Conservation (phyloP, 2,329 filamentous ascomycete genomes). For the Clonostachys sp. region DNA sequence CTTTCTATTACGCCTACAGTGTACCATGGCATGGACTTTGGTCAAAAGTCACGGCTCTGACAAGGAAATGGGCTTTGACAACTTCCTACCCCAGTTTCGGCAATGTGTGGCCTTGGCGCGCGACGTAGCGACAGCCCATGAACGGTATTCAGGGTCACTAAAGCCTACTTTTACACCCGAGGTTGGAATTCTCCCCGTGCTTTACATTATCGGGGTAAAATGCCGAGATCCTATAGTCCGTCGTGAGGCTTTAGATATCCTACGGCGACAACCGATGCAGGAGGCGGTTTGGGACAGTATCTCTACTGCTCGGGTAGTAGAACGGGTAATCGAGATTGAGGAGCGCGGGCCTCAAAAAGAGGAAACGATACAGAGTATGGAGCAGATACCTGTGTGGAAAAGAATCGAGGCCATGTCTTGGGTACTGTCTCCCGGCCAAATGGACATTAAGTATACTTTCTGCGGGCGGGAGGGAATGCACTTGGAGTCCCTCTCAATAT, state of each 20-base stretch:
- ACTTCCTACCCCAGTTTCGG: constrained; percentile 18
- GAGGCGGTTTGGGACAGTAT: constrained; percentile 27
- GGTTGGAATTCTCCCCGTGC: constrained; percentile 20
- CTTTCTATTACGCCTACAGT: constrained; percentile 21
- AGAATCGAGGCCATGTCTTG: constrained; percentile 21
- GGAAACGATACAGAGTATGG: constrained; percentile 12
- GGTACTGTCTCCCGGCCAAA: constrained; percentile 7
- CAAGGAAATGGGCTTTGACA: constrained; percentile 20
- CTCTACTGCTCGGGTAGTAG: constrained; percentile 17
- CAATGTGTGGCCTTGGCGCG: constrained; percentile 14
- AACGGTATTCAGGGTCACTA: constrained; percentile 11
- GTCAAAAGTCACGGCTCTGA: constrained; percentile 13
- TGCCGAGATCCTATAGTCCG: constrained; percentile 24
- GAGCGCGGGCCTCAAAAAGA: constrained; percentile 12
- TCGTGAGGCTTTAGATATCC: constrained; percentile 17
- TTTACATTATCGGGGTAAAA: constrained; percentile 26
- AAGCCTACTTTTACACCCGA: constrained; percentile 24
- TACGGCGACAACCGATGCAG: constrained; percentile 14
- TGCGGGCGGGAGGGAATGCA: constrained; percentile 14
- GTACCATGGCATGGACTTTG: constrained; percentile 17
- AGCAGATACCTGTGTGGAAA: constrained; percentile 15
- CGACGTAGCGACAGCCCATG: constrained; percentile 11
- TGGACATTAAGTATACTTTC: constrained; percentile 23
- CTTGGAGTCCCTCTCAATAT: constrained; percentile 11
- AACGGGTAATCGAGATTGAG: constrained; percentile 27